Percentiles rank a stretch among this genome's conserved stretches.
Conservation (phyloP, 2,329 filamentous ascomycete genomes). For the Microcera coccophila region DNA sequence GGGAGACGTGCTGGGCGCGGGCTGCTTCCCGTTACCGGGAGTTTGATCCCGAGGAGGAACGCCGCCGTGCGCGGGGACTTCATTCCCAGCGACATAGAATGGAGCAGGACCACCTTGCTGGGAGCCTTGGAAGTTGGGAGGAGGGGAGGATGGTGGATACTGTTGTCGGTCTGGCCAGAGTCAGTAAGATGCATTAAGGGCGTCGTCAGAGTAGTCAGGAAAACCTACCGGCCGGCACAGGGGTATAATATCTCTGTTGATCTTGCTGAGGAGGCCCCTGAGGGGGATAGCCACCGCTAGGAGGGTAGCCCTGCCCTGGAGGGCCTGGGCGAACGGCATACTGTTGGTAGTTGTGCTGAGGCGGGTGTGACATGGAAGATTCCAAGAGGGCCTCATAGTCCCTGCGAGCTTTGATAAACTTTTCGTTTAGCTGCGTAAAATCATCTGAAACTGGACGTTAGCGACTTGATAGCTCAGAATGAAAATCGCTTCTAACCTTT, state of each 20-base stretch:
- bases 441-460: conserved; percentile 62
- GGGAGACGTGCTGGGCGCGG: conserved; percentile 50
- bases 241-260: conserved; percentile 65
- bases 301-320: conserved; percentile 44
- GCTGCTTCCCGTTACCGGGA: conserved; percentile 47
- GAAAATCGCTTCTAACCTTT: conserved; percentile 60
- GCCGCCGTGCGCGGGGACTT: conserved; percentile 41
- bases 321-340: conserved; percentile 54
- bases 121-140: conserved; percentile 53
- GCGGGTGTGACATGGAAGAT: conserved; percentile 93
- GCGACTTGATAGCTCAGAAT: background rate
- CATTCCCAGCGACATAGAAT: conserved; percentile 62
- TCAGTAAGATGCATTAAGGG: conserved; percentile 20
- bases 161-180: conserved; percentile 38
- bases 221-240: conserved; percentile 42
- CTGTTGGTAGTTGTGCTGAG: conserved; percentile 72
- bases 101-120: conserved; percentile 50
- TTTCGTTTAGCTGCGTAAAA: conserved; percentile 97
- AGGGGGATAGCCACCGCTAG: conserved; percentile 36
- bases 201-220: too few species aligned
- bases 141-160: conserved; percentile 48
- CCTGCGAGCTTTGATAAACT: conserved; percentile 96
- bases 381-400: conserved; percentile 97
- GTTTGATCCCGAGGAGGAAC: conserved; percentile 52
- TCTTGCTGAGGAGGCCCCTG: conserved; percentile 51